phyloP scores from a whole-genome alignment of 1,284 basidiomycete genomes.

The Fistulinella cinereoalba region DNA sequence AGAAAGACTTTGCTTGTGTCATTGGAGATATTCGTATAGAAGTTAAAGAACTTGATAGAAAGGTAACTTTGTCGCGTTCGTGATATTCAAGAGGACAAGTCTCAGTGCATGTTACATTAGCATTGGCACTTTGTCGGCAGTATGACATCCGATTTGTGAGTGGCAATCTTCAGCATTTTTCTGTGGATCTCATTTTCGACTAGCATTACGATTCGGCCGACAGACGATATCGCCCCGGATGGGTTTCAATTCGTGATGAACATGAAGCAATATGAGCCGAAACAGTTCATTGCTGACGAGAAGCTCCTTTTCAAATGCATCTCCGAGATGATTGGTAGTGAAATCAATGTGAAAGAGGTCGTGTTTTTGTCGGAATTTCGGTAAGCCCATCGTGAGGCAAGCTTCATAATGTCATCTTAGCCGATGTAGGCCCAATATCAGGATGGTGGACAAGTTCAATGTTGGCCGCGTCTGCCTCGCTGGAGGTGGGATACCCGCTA shows the following conservation, averaged over 20 bases:
- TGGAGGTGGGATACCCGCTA: slow-evolving; percentile 33
- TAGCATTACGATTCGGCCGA: slow-evolving; percentile 16
- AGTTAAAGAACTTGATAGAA: slow-evolving; percentile 31
- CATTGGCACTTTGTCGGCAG: slow-evolving; percentile 34
- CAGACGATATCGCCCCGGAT: slow-evolving; percentile 21
- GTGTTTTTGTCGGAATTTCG: slow-evolving; percentile 21
- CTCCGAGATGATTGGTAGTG: slow-evolving; percentile 8
- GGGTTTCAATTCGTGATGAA: slow-evolving; percentile 36
- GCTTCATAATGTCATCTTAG: slow-evolving; percentile 13
- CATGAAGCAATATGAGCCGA: slow-evolving; percentile 27
- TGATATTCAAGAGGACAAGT: background rate
- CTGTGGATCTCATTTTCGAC: background rate
- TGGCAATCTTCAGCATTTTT: background rate
- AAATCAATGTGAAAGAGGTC: slow-evolving; percentile 17
- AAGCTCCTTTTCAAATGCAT: slow-evolving; percentile 17
- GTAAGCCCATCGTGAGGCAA: slow-evolving; percentile 20
- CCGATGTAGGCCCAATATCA: slow-evolving; percentile 28
- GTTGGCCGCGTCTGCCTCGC: too few relatives aligned
- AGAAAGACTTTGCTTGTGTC: slow-evolving; percentile 32
- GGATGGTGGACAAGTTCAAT: slow-evolving; percentile 32
- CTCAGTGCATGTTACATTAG: slow-evolving; percentile 18
- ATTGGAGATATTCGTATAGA: slow-evolving; percentile 41
- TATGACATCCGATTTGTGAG: slow-evolving; percentile 8
- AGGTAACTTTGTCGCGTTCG: slow-evolving; percentile 36
- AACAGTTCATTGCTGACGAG: slow-evolving; percentile 26